Conservation (phyloP, 78 protist genomes). For the Dictyostelium intermedium region DNA sequence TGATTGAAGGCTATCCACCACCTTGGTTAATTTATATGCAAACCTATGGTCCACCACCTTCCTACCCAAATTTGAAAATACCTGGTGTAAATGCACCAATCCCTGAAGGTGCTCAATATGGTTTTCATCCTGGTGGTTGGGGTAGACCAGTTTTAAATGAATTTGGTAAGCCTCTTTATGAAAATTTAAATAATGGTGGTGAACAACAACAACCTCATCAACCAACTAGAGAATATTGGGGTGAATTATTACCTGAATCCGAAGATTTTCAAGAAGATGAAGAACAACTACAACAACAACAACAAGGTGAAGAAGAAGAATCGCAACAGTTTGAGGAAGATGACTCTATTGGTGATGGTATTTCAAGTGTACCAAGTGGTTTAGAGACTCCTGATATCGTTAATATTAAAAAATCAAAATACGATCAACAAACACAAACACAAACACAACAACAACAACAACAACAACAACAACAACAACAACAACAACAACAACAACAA, state of each 20-base stretch:
- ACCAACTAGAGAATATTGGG: conserved; percentile 63
- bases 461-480: conserved; percentile 16
- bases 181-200: conserved; percentile 61
- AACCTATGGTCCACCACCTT: conserved; percentile 97
- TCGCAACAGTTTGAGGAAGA: neutral
- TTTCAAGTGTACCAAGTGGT: conserved; percentile 69
- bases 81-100: conserved; percentile 99
- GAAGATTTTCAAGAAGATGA: conserved; percentile 78
- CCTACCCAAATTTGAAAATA: conserved; percentile 95
- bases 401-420: conserved; percentile 15
- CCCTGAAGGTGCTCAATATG: conserved; percentile 95
- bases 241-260: conserved; percentile 79
- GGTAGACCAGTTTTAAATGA: conserved; percentile 97
- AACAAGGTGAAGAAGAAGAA: conserved; percentile 1
- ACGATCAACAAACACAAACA: neutral
- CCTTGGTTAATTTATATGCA: conserved; percentile 99
- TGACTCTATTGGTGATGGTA: conserved; percentile 1
- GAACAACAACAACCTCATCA: neutral
- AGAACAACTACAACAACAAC: conserved; percentile 84
- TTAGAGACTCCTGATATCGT: conserved; percentile 84
- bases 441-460: neutral
- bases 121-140: conserved; percentile 95
- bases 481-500: neutral
- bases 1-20: conserved; percentile 94
- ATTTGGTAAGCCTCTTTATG: conserved; percentile 92